Percentiles rank a stretch among this genome's conserved stretches.
Evolutionary conservation across 148 eudicot species (phyloP).

Genomic region (Persicaria tinctoria): DNA sequence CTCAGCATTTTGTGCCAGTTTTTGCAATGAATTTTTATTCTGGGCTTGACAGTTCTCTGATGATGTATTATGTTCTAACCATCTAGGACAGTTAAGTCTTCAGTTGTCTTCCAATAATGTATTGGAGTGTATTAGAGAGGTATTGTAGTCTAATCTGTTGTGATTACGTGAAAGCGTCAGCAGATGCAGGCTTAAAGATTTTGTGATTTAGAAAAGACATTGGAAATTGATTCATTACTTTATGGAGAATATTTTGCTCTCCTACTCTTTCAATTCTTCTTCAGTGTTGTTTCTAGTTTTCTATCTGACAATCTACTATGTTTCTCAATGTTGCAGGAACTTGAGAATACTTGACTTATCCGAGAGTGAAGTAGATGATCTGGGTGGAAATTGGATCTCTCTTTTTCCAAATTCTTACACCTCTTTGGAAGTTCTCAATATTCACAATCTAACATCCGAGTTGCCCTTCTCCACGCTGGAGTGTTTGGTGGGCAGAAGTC

Average conservation of each 20-base stretch:
- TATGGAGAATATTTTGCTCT: neutral
- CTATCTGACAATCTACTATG: neutral
- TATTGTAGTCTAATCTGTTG: too few relatives aligned
- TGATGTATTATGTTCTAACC: too few relatives aligned
- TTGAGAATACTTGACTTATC: conserved; percentile 73
- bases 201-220: too few relatives aligned
- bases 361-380: conserved; percentile 73
- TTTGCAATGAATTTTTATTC: too few relatives aligned
- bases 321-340: conserved; percentile 26
- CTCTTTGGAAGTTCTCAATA: conserved; percentile 67
- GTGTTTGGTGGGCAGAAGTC: conserved; percentile 63
- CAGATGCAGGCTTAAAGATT: too few relatives aligned
- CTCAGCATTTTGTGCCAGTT: too few relatives aligned
- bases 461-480: conserved; percentile 55
- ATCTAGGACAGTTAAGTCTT: too few relatives aligned
- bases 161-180: too few relatives aligned
- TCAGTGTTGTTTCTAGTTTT: neutral
- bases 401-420: conserved; percentile 64
- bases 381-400: conserved; percentile 41
- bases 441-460: conserved; percentile 73
- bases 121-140: too few relatives aligned
- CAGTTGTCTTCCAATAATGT: too few relatives aligned
- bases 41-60: too few relatives aligned
- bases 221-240: too few relatives aligned
- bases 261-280: neutral